Evolutionary conservation across 768 basidiomycete species (phyloP), one percentile per base, ranked within the genome.

Genomic region (Exsudoporus frostii): DNA sequence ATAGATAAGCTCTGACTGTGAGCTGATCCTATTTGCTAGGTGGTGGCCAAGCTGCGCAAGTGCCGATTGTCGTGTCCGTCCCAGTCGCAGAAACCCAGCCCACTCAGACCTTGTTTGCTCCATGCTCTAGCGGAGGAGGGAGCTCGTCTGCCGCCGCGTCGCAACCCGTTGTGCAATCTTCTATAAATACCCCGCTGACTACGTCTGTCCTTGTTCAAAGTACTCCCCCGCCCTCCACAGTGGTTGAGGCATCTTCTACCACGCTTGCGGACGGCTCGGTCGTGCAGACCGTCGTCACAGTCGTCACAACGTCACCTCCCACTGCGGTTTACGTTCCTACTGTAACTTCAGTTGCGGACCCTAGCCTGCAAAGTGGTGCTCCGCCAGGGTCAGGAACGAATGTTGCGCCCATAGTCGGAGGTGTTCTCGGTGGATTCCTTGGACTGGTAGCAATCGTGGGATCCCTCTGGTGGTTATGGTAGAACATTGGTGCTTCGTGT

Each of bases 371-470:
- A 54, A 57, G 40, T 19, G n/a, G 48, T 45, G n/a, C 29, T 22
- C 57, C 59, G 17, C 53, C 42, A 54, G 57, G 53, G 40, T 60
- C 61, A 38, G 56, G 71, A 5, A 59, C 66, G 8, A 59, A 74
- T 45, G 48, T 81, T 5, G 78, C 68, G 2, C 74, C 81, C 11
- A 79, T 83, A 54, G 67, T 83, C 17, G 82, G 82, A 14, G 79
- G 82, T 32, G 76, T 75, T 7, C 63, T 82, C 6, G 82, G 81
- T 15, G 82, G 82, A 11, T 76, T 83, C 61, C 68, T 83, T 53
- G 80, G 78, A 20, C 62, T 81, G 34, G 58, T 80, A 17, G 73
- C 63, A 2, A 59, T 83, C 5, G 79, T 77, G 0, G 69, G 69
- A 14, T 58, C 74, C 22, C 61, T 80, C 36, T 82, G 79, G 80